Conservation (phyloP, 495 filamentous ascomycete species). For the Aspergillus sclerotioniger region DNA sequence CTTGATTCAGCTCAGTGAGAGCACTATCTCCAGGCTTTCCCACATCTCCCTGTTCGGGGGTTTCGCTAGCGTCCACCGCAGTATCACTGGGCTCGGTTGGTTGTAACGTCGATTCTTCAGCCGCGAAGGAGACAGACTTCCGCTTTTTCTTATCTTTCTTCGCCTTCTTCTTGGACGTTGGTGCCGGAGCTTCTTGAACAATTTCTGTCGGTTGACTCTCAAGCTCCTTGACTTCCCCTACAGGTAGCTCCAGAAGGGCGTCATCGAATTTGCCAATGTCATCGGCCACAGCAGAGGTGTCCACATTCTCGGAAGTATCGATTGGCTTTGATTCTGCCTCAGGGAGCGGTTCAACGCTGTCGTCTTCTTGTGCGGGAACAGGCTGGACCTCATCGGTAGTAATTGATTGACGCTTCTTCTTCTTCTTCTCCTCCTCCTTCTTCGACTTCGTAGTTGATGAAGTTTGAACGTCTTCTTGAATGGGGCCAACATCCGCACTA, state of each 20-base stretch:
- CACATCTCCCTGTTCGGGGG: neutral
- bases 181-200: conserved; percentile 15
- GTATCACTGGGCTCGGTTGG: conserved; percentile 6
- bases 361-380: conserved; percentile 8
- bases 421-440: conserved; percentile 31
- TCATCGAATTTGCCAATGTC: neutral
- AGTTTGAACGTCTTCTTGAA: conserved; percentile 12
- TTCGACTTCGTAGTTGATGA: conserved; percentile 15
- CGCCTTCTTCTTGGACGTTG: conserved; percentile 43
- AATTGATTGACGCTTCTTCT: conserved; percentile 35
- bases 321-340: conserved; percentile 24
- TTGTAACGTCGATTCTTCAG: conserved; percentile 18
- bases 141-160: conserved; percentile 42
- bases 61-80: neutral
- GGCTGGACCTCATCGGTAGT: conserved; percentile 17
- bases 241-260: neutral
- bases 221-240: conserved; percentile 2
- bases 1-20: neutral
- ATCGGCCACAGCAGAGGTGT: neutral
- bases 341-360: conserved; percentile 2
- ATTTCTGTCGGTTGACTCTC: conserved; percentile 5
- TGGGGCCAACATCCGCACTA: neutral
- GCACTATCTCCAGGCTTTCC: neutral
- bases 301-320: conserved; percentile 27
- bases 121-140: conserved; percentile 25